These are phyloP conservation scores for Cyanidiococcus yangmingshanensis DNA, from an alignment of 23 red algal genomes.

Conservation along the genomic window DNA sequence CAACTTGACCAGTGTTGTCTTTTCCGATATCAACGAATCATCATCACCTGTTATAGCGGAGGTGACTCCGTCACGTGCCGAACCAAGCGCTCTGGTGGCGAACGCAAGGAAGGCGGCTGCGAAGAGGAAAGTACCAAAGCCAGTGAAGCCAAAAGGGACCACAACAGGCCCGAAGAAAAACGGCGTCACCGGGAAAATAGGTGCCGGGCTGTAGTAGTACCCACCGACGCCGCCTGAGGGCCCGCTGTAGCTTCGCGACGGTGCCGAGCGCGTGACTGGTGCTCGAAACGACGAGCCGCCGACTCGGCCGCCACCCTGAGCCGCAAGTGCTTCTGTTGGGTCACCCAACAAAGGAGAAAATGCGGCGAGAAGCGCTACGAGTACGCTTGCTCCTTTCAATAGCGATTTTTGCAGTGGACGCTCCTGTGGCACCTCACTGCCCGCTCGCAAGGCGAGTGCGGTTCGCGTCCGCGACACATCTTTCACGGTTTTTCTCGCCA, in stretches of 20 bases:
- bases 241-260: neutral
- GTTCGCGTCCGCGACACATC: too few species aligned
- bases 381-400: neutral
- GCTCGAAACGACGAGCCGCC: slow-evolving; percentile 64
- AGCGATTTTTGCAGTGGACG: neutral
- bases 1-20: slow-evolving; percentile 21
- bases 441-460: too few species aligned
- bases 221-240: neutral
- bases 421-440: too few species aligned
- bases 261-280: neutral
- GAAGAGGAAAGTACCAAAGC: neutral
- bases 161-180: slow-evolving; percentile 14
- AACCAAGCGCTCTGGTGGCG: neutral
- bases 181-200: slow-evolving; percentile 11
- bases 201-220: slow-evolving; percentile 9
- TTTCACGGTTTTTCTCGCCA: too few species aligned
- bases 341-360: neutral
- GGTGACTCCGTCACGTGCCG: neutral
- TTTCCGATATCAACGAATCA: slow-evolving; percentile 7
- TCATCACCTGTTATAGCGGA: neutral
- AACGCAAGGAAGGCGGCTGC: slow-evolving; percentile 18
- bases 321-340: slow-evolving; percentile 31
- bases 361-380: neutral
- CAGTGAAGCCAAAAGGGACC: slow-evolving; percentile 6
- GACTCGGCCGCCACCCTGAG: slow-evolving; percentile 46